These are phyloP conservation scores for Puccinia coronata DNA, from an alignment of 1,284 basidiomycete genomes.

Conservation along the genomic window DNA sequence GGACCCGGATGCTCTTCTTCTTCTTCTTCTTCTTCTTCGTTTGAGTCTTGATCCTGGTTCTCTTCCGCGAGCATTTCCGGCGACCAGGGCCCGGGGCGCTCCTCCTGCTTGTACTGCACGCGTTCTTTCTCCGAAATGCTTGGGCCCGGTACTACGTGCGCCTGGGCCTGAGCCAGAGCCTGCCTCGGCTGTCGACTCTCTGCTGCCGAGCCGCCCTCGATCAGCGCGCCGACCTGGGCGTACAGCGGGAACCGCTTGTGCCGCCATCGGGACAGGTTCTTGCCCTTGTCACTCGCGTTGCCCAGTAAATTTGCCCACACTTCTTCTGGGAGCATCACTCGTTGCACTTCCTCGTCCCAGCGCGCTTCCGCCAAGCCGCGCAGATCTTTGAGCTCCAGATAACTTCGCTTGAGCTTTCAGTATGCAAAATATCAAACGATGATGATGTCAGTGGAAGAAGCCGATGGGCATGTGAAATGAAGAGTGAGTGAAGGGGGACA, in stretches of 20 bases:
- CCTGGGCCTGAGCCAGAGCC: background rate
- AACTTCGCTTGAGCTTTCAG: constrained; percentile 5
- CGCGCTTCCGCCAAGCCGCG: background rate
- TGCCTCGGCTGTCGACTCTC: background rate
- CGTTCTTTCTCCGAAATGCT: background rate
- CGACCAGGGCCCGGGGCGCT: background rate
- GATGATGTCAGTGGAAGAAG: background rate
- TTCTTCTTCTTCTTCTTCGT: background rate
- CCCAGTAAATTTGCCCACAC: background rate
- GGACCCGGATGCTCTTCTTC: background rate
- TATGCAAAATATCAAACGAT: background rate
- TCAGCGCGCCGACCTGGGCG: background rate
- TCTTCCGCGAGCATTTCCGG: background rate
- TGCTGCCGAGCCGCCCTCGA: background rate
- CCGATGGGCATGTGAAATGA: background rate
- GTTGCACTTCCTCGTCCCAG: background rate
- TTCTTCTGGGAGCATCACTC: background rate
- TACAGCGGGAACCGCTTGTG: background rate
- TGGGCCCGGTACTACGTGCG: too few relatives aligned
- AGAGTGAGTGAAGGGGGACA: background rate
- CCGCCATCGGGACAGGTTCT: background rate
- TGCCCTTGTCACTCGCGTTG: background rate
- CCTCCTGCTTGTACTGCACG: background rate
- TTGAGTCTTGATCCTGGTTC: too few relatives aligned
- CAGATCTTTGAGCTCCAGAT: background rate